Base-by-base conservation (phyloP, 352 stramenopile genomes). In the Phytophthora tubulina region DNA sequence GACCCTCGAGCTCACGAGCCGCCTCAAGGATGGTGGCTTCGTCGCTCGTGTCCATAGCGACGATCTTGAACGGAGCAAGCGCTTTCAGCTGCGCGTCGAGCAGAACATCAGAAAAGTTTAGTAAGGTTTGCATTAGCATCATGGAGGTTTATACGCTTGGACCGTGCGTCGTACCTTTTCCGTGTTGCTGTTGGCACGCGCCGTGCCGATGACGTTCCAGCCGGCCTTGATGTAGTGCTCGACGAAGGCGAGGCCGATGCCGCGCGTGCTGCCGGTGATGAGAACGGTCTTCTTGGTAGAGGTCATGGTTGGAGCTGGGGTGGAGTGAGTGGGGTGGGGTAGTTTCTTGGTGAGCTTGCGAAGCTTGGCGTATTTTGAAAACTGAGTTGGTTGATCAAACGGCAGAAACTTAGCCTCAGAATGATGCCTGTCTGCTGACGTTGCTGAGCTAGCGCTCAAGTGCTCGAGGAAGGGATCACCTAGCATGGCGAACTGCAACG, bases 11-110 rank as follows among this genome's bases (percentile, higher is more conserved):
- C 21, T 74, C 61, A 33, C 69, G 70, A 21, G 74, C 76, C 1
- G 75, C 75, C 10, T 67, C 42, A 6, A 68, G 3, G 3, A 86
- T 78, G 6, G 74, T 80, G 9, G 45, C 38, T 52, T 88, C 81
- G 55, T 86, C 70, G 13, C 46, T 58, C 15, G 70, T 73, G 55
- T 91, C 80, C 14, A 89, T 66, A 10, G 60, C 52, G 30, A 87
- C 51, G 21, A 89, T 69, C 67, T 81, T 79, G 53, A 81, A 75
- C n/a, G 60, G 53, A 8, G 39, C 39, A 8, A 76, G 62, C n/a
- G 56, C 56, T 30, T 53, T 48, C 17, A 75, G 17, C 68, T 75
- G 15, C 31, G 33, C 8, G 30, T 32, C 6, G 21, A 30, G 15
- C 1, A 54, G 21, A 56, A 50, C 3, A 21, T 3, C 9, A 39